Base-by-base conservation (phyloP, 768 basidiomycete genomes). In the Lentinula aciculospora region DNA sequence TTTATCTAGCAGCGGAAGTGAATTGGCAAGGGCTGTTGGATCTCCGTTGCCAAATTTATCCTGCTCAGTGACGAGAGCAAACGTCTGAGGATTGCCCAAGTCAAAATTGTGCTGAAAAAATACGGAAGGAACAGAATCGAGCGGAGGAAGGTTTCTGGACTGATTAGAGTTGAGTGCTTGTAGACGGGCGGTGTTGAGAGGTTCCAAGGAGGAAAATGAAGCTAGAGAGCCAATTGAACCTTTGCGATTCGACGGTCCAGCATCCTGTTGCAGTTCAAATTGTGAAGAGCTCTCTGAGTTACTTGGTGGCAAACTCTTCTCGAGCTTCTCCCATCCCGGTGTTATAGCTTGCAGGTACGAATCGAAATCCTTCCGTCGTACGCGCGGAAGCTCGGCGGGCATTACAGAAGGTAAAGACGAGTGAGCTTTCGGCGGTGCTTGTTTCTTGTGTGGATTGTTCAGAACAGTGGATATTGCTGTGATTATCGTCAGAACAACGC, bases 391-490 rank as follows among this genome's bases (percentile, higher is more conserved):
- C 58, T 86, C 84, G 1, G 88, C 86, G 6, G 86, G 82, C 2
- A 81, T 80, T 2, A 85, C 84, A 32, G 87, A 70, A 1, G 91
- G 88, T 17, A 98, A 74, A 0, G 85, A 71, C 1, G 93, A 89
- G 63, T 95, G 91, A 0, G 93, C 84, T 67, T 96, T 92, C 29
- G 95, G 89, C 12, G 95, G 93, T 6, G 89, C 87, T 48, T 89
- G 86, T 34, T 78, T 81, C 71, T 87, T 89, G 66, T 88, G 86
- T 0, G 95, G 95, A 65, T 89, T 94, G 65, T 94, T 94, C 53
- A 97, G 81, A 27, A 97, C 91, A 17, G 92, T 94, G 8, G 94
- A 95, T 62, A 97, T 94, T 37, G 94, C 95, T 97, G 68, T 13
- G 55, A 37, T 45, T 19, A 29, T 3, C 28, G 39, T 46, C 29